A percentile compares a stretch with the other conserved stretches of the same genome.
phyloP scores from a whole-genome alignment of 352 stramenopile species.

The Pythium grandisporangium region DNA sequence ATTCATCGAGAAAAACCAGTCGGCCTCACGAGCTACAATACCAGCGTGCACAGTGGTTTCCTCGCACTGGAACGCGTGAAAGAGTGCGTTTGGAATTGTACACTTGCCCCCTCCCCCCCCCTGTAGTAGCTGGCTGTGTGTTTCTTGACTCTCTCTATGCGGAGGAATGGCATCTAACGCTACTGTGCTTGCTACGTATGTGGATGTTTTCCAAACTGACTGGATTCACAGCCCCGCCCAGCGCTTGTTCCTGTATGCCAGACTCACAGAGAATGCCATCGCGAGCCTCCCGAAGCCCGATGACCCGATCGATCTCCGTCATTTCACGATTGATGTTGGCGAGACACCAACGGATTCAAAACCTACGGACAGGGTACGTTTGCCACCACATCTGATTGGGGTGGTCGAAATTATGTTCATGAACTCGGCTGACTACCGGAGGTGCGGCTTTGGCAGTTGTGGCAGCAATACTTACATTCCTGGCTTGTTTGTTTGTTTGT shows the following conservation, averaged over 20 bases:
- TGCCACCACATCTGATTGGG: too few species aligned
- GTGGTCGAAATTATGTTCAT: too few species aligned
- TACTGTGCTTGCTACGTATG: too few species aligned
- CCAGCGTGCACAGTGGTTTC: constrained; percentile 73
- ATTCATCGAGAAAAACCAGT: constrained; percentile 69
- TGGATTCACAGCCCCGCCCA: constrained; percentile 36
- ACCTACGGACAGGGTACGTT: too few species aligned
- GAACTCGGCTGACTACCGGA: too few species aligned
- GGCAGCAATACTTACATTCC: too few species aligned
- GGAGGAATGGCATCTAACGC: too few species aligned
- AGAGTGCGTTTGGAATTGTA: constrained; percentile 21
- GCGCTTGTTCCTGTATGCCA: constrained; percentile 74
- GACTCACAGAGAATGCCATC: constrained; percentile 67
- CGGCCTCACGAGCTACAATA: constrained; percentile 79
- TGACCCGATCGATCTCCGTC: constrained; percentile 48
- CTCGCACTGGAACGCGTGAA: constrained; percentile 77
- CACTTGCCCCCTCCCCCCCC: too few species aligned
- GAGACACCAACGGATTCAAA: constrained; percentile 20
- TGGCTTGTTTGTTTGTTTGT: too few species aligned
- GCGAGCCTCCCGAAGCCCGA: constrained; percentile 45
- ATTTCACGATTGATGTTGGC: constrained; percentile 60
- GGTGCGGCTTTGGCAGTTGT: too few species aligned
- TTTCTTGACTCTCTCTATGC: too few species aligned
- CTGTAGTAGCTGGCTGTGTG: constrained; percentile 1
- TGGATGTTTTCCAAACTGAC: too few species aligned